Conservation (phyloP, 148 eudicot genomes). For the Amaranthus palmeri region DNA sequence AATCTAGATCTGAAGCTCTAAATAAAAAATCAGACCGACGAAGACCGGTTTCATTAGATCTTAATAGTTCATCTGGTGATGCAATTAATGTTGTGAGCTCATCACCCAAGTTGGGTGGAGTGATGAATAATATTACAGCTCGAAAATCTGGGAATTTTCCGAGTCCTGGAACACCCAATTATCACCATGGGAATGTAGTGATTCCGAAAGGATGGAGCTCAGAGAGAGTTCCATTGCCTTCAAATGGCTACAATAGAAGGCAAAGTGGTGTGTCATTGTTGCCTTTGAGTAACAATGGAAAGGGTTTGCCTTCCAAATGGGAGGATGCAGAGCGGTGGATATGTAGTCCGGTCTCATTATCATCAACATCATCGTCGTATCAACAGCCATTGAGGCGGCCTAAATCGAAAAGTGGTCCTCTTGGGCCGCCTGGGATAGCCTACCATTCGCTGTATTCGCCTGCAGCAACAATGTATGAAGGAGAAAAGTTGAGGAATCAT, state of each 20-base stretch:
- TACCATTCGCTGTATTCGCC: constrained; percentile 66
- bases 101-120: constrained; percentile 54
- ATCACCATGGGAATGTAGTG: constrained; percentile 40
- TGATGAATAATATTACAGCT: constrained; percentile 45
- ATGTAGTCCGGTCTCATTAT: constrained; percentile 64
- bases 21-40: constrained; percentile 43
- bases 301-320: constrained; percentile 91
- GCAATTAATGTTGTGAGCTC: constrained; percentile 24
- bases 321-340: constrained; percentile 99
- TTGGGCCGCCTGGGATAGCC: constrained; percentile 76
- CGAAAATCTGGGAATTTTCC: constrained; percentile 48
- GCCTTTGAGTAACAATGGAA: constrained; percentile 57
- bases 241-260: constrained; percentile 45
- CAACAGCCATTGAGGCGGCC: constrained; percentile 55
- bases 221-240: constrained; percentile 63
- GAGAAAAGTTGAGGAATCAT: constrained; percentile 36
- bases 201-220: constrained; percentile 89
- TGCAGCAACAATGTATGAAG: constrained; percentile 49
- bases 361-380: constrained; percentile 31
- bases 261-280: constrained; percentile 47
- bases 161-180: constrained; percentile 83
- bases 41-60: constrained; percentile 74
- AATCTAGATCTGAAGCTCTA: constrained; percentile 57
- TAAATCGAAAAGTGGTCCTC: constrained; percentile 91
- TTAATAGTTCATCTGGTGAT: constrained; percentile 34